A percentile compares a stretch with the other conserved stretches of the same genome.
Evolutionary conservation across 331 rosid genomes (phyloP).

Genomic region (Quercus phellos): DNA sequence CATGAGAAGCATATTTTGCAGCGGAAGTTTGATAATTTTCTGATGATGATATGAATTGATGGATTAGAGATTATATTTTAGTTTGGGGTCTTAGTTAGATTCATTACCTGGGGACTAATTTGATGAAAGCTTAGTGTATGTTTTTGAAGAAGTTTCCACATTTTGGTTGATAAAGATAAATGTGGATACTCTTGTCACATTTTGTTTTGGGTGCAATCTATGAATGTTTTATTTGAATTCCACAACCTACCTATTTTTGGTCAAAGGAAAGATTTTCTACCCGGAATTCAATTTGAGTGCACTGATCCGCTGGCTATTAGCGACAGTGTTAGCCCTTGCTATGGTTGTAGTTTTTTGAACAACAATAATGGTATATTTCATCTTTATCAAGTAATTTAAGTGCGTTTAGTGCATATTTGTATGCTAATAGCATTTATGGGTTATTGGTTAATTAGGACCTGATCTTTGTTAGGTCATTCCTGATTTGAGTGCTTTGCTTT

Average conservation of each 20-base stretch:
- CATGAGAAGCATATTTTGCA: too few species aligned
- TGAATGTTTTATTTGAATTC: too few species aligned
- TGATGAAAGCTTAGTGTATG: neutral
- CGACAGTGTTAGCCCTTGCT: neutral
- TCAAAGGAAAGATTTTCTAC: neutral
- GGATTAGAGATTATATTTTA: neutral
- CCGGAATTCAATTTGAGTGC: neutral
- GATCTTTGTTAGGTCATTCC: neutral
- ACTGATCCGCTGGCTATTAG: neutral
- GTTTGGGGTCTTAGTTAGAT: neutral
- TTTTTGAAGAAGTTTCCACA: neutral
- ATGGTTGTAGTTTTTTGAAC: neutral
- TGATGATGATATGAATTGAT: neutral
- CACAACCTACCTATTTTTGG: too few species aligned
- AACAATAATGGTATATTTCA: neutral
- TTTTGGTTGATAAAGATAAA: neutral
- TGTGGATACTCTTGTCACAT: neutral
- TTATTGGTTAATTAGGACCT: neutral
- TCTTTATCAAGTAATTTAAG: neutral
- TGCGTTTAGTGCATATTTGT: neutral
- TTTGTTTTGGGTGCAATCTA: too few species aligned
- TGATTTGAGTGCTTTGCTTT: slow-evolving; percentile 8
- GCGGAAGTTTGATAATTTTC: neutral
- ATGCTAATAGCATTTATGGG: neutral
- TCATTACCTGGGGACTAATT: neutral